Evolutionary conservation across 1,284 basidiomycete species (phyloP).

Genomic region (Puccinia triticina): DNA sequence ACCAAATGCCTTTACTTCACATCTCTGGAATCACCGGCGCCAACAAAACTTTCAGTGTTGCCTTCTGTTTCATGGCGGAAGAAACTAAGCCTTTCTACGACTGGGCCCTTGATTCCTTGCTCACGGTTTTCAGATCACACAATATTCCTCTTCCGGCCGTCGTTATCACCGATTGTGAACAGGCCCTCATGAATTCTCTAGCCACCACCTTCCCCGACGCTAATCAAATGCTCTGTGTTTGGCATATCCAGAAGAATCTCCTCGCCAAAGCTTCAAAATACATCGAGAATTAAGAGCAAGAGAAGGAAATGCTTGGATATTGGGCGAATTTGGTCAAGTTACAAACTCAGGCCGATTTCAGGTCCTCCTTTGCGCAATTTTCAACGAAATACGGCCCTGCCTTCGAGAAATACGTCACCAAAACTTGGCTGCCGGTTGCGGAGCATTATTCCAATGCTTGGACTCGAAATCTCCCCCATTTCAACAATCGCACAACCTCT

Average conservation of each 20-base stretch:
- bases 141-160: background rate
- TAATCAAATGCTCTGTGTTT: background rate
- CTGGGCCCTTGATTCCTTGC: no score
- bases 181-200: background rate
- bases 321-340: background rate
- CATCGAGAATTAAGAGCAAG: background rate
- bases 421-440: background rate
- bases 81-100: no score
- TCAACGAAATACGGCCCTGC: background rate
- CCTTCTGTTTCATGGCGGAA: no score
- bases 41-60: no score
- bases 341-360: background rate
- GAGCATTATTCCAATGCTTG: conserved; percentile 8
- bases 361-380: background rate
- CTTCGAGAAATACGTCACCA: background rate
- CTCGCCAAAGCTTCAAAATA: background rate
- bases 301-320: background rate
- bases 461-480: background rate
- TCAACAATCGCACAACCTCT: background rate
- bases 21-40: no score
- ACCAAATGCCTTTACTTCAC: no score
- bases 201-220: background rate
- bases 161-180: background rate
- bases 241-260: conserved; percentile 12
- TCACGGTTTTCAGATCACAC: no score